Base-by-base conservation (phyloP, 306 rosid genomes). In the Corylus americana region DNA sequence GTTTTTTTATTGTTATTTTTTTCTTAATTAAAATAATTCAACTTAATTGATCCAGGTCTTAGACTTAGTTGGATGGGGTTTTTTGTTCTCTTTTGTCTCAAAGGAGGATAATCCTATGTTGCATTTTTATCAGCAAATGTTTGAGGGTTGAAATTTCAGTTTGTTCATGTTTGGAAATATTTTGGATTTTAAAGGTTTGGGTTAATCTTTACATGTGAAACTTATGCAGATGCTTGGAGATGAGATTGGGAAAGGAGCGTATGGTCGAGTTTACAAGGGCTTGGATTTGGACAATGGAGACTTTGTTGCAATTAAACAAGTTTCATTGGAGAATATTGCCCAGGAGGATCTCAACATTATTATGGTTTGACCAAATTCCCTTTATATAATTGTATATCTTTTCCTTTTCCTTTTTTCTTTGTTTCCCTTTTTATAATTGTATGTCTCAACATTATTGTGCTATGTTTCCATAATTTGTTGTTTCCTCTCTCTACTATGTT, bases 241-340 rank as follows among this genome's bases (percentile, higher is more conserved):
- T 91, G 99, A 96, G 89, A 96, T 96, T 42, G 99, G 99, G 55
- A 96, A 93, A 88, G 99, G 99, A 83, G 99, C 98, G 61, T 96
- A 93, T 74, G 99, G 98, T 81, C 91, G 99, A 79, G 99, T 96
- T 80, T 96, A 91, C 86, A 93, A 96, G 82, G 99, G 99, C 77
- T 82, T 96, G 92, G 99, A 96, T 83, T 86, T 93, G 90, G 99
- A 96, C 85, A 96, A 91, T 83, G 99, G 98, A 82, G 98, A 91
- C 84, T 96, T 93, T 80, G 99, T 96, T 73, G 99, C 99, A 71
- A 93, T 96, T 81, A 96, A 96, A 75, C 99, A 96, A 84, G 98
- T 96, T 91, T 96, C 99, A n/a, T 88, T 93, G 94, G 99, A 96
- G 87, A 96, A 96, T 82, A 96, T 96, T 86, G 99, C 96, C 55